phyloP scores from a whole-genome alignment of 345 rosid genomes.

The Pelargonium nanum region DNA sequence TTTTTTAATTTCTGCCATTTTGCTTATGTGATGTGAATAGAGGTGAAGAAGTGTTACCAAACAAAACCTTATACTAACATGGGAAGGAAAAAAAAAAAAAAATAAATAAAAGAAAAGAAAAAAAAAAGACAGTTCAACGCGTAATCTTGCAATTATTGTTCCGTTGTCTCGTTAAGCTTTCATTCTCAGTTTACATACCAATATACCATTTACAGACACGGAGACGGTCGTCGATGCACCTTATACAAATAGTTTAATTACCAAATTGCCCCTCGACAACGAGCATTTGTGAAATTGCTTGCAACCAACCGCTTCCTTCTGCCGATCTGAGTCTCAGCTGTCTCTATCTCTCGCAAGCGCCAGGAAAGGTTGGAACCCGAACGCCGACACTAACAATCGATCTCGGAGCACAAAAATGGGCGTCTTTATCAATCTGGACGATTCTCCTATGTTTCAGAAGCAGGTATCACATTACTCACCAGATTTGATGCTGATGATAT shows the following conservation, averaged over 20 bases:
- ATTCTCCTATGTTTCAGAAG: background rate
- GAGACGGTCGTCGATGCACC: too few relatives aligned
- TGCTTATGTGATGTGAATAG: too few relatives aligned
- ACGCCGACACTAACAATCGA: background rate
- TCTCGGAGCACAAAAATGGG: background rate
- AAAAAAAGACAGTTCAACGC: too few relatives aligned
- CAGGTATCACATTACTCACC: background rate
- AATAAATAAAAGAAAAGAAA: background rate
- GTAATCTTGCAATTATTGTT: too few relatives aligned
- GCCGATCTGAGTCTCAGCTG: background rate
- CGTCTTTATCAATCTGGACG: background rate
- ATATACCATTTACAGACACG: too few relatives aligned
- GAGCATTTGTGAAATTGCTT: background rate
- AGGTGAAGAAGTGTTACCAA: too few relatives aligned
- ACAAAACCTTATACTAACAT: too few relatives aligned
- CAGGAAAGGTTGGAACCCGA: background rate
- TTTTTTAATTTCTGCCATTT: too few relatives aligned
- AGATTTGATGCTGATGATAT: background rate
- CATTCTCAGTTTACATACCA: too few relatives aligned
- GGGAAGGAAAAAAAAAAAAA: too few relatives aligned
- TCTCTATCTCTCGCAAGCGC: background rate
- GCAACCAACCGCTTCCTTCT: too few relatives aligned
- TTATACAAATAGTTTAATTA: background rate
- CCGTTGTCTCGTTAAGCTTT: too few relatives aligned
- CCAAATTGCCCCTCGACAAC: background rate